These are phyloP conservation scores for Komagataella mondaviorum DNA, from an alignment of 805 yeast species.

Conservation along the genomic window DNA sequence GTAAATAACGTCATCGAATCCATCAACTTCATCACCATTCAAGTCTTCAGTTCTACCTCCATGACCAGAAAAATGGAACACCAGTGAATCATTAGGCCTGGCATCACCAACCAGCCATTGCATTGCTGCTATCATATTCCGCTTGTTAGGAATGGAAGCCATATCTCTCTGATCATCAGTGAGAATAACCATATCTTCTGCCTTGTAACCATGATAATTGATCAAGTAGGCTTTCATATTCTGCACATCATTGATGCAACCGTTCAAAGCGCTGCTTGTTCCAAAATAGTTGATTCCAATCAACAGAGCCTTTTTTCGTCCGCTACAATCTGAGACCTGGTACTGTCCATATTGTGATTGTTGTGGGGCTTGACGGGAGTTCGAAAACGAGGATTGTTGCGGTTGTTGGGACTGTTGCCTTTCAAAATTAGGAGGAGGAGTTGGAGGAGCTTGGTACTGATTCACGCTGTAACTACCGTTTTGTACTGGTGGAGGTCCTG, in stretches of 20 bases:
- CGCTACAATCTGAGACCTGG: constrained; percentile 41
- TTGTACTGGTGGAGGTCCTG: not conserved
- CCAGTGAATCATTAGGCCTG: constrained; percentile 57
- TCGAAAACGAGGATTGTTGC: not conserved
- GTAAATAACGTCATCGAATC: constrained; percentile 58
- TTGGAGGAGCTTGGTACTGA: not conserved
- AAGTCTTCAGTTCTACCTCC: constrained; percentile 55
- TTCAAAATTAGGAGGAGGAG: not conserved
- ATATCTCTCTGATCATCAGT: constrained; percentile 33
- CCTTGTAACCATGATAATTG: constrained; percentile 25
- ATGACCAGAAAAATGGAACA: constrained; percentile 71
- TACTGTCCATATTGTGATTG: not conserved
- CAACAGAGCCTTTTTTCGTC: constrained; percentile 51
- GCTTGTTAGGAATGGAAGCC: constrained; percentile 42
- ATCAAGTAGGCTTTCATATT: constrained; percentile 30
- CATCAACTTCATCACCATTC: constrained; percentile 67
- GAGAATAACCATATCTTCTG: constrained; percentile 37
- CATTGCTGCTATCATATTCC: constrained; percentile 58
- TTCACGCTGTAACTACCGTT: not conserved
- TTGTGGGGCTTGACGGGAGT: not conserved
- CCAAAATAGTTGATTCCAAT: constrained; percentile 65
- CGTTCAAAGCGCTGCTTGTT: constrained; percentile 38
- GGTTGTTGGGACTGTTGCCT: not conserved
- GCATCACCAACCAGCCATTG: constrained; percentile 62
- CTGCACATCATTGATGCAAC: constrained; percentile 61